Percentiles rank a stretch among this genome's conserved stretches.
These are phyloP conservation scores for Neurospora sp. DNA, from an alignment of 2,329 filamentous ascomycete species.

Conservation along the genomic window DNA sequence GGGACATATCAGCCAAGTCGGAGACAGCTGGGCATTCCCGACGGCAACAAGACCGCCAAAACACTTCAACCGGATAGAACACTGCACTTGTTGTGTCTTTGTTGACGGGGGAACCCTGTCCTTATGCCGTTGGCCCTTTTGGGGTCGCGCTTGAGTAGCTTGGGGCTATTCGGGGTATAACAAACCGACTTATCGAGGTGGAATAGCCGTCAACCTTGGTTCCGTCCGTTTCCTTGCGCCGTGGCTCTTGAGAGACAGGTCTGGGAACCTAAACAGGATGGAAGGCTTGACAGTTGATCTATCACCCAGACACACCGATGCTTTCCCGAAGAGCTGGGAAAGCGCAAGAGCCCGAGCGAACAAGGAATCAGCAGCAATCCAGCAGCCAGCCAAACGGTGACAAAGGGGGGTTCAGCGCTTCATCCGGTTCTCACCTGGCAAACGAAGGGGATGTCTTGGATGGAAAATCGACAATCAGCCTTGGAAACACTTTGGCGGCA, in stretches of 20 bases:
- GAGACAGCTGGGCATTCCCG: not conserved
- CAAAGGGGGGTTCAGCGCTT: not conserved
- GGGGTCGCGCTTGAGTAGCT: not conserved
- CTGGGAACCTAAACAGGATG: conserved; percentile 12
- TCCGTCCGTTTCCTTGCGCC: conserved; percentile 9
- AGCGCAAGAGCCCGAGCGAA: not conserved
- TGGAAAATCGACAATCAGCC: not conserved
- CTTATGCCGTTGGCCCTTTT: conserved; percentile 7
- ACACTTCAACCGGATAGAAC: not conserved
- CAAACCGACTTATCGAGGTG: conserved; percentile 8
- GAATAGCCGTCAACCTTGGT: conserved; percentile 16
- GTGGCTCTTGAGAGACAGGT: conserved; percentile 9
- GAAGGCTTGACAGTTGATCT: conserved; percentile 6
- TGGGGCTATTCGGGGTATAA: conserved; percentile 15
- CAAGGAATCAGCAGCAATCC: not conserved
- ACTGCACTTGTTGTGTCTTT: conserved; percentile 3
- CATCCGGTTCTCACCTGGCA: not conserved
- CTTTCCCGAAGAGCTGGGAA: conserved; percentile 3
- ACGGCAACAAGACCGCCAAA: not conserved
- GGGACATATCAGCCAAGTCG: not conserved
- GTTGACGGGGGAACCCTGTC: conserved; percentile 13
- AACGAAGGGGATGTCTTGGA: not conserved
- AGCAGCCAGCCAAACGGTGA: not conserved
- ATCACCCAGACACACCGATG: conserved; percentile 7
- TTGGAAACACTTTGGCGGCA: not conserved